Conservation (phyloP, 345 rosid species). For the Syzygium aromaticum region DNA sequence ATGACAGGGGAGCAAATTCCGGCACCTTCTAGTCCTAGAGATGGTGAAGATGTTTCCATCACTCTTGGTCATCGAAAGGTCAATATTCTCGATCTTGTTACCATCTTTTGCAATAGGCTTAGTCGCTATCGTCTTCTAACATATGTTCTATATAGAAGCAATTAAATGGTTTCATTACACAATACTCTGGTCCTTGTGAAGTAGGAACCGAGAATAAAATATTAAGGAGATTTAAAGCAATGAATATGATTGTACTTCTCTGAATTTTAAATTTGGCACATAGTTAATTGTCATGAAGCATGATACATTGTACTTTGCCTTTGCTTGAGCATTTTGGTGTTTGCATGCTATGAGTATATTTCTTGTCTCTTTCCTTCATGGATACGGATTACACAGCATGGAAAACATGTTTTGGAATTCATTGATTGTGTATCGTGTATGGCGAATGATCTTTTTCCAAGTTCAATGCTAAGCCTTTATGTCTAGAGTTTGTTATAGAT, state of each 20-base stretch:
- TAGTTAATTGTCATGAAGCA: background rate
- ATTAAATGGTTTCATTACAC: background rate
- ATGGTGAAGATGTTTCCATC: conserved; percentile 62
- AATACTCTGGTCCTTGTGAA: background rate
- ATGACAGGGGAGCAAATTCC: conserved; percentile 86
- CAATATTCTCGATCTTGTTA: conserved; percentile 6
- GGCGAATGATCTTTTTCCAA: background rate
- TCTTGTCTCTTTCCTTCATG: background rate
- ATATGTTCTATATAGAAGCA: background rate
- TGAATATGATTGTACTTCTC: background rate
- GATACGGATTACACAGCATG: background rate
- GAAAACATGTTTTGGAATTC: background rate
- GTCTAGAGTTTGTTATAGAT: background rate
- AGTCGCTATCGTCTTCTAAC: background rate
- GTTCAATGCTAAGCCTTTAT: background rate
- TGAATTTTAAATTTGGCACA: background rate
- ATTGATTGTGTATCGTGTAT: background rate
- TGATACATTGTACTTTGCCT: background rate
- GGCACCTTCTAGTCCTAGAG: conserved; percentile 89
- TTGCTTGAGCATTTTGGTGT: background rate
- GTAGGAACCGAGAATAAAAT: background rate
- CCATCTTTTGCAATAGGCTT: background rate
- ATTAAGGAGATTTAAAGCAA: background rate
- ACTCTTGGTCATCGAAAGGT: conserved; percentile 56
- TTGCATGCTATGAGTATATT: background rate